These are phyloP conservation scores for Diaporthe amygdali DNA, from an alignment of 2,329 filamentous ascomycete species.

Conservation along the genomic window DNA sequence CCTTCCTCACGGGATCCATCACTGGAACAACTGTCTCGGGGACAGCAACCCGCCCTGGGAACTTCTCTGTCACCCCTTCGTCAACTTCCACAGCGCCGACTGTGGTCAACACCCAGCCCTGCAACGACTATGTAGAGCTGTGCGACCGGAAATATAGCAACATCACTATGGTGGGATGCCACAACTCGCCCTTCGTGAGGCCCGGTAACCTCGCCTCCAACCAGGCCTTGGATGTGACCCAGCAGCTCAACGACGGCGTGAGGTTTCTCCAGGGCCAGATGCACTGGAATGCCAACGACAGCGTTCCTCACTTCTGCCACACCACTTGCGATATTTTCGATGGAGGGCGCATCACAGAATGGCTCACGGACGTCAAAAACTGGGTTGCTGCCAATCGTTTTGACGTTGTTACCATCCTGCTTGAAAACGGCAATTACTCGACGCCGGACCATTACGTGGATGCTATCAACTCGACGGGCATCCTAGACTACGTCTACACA, in stretches of 20 bases:
- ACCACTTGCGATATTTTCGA: constrained; percentile 83
- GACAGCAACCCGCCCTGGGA: constrained; percentile 38
- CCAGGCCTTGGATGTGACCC: constrained; percentile 69
- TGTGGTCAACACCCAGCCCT: constrained; percentile 76
- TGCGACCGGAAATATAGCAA: constrained; percentile 81
- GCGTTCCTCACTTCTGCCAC: constrained; percentile 78
- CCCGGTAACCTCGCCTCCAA: constrained; percentile 77
- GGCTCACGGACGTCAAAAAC: constrained; percentile 68
- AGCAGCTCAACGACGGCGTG: constrained; percentile 80
- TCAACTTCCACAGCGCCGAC: constrained; percentile 44
- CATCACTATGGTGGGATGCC: constrained; percentile 77
- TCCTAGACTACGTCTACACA: constrained; percentile 75
- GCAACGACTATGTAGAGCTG: constrained; percentile 80
- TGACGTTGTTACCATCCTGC: constrained; percentile 85
- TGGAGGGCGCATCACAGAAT: constrained; percentile 76
- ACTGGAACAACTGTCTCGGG: constrained; percentile 46
- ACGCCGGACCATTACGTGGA: constrained; percentile 65
- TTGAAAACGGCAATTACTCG: constrained; percentile 84
- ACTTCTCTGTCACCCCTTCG: constrained; percentile 46
- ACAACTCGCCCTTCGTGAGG: constrained; percentile 81
- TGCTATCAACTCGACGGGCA: constrained; percentile 73
- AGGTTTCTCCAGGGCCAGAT: constrained; percentile 69
- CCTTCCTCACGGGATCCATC: constrained; percentile 52
- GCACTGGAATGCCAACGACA: constrained; percentile 57
- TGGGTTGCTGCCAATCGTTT: constrained; percentile 83